Evolutionary conservation across 768 basidiomycete genomes (phyloP), one percentile per base, ranked within the genome.

Genomic region (Rhizopogon vesiculosus): DNA sequence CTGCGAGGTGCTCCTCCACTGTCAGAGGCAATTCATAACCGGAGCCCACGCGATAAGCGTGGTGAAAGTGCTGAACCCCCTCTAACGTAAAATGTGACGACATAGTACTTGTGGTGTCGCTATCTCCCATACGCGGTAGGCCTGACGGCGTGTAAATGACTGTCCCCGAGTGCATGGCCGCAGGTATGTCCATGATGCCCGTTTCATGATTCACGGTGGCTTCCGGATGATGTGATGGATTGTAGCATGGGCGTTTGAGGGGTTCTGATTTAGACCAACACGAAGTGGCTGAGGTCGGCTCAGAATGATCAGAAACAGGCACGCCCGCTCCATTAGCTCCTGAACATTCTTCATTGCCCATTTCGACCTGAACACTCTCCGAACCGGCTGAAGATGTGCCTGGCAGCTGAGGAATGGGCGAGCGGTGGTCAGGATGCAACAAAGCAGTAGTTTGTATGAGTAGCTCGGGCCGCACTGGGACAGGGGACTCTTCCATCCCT

Each of bases 11-110:
- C 16, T 74, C 72, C 45, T 80, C 74, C 25, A 58, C 61, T 1
- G 75, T 73, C 0, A 72, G 64, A 2, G 74, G 75, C 5, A 76
- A 76, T 18, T 71, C 67, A 59, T 77, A 76, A 22, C 74, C 75
- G 54, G 67, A 63, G 38, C 64, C 60, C 42, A 69, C 52, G 22
- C 25, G 38, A 25, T 57, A 39, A 1, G 55, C 3, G 48, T 31
- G 28, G 22, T 33, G 50, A 45, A 10, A 18, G 35, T 33, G 41
- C 28, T 19, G 28, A 31, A 12, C 44, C 15, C 29, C 45, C 22
- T 39, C 54, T 19, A 69, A 64, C 1, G 69, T 58, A 38, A 66
- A 62, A 3, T 71, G 51, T 7, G 72, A 70, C 50, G 74, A 72
- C 22, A 63, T 64, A 16, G 70, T 62, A 55, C 69, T 72, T 1